phyloP scores from a whole-genome alignment of 768 basidiomycete species.

The Trametes cingulata region DNA sequence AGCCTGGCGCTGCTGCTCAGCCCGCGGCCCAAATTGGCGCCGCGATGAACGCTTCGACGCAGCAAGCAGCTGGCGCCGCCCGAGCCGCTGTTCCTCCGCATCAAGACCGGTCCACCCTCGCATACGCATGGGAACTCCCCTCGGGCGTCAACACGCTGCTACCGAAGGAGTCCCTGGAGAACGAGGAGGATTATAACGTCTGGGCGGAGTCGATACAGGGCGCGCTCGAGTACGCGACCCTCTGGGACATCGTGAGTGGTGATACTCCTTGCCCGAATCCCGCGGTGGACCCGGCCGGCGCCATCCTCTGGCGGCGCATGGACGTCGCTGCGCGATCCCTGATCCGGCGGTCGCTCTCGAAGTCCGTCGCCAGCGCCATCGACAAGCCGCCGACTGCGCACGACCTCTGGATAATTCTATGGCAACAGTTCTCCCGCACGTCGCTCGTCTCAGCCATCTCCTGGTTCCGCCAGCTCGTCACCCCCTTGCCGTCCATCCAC shows the following conservation, averaged over 20 bases:
- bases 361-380: neutral
- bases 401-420: neutral
- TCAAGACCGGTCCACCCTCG: neutral
- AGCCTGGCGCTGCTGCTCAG: too few relatives aligned
- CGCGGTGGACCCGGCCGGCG: neutral
- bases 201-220: neutral
- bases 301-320: neutral
- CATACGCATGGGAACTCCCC: neutral
- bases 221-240: neutral
- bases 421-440: constrained; percentile 1
- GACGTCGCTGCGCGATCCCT: neutral
- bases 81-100: neutral
- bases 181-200: neutral
- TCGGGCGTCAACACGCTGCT: neutral
- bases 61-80: neutral
- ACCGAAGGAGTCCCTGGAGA: neutral
- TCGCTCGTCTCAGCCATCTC: neutral
- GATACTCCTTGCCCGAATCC: neutral
- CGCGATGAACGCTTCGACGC: neutral
- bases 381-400: neutral
- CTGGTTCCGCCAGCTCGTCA: neutral
- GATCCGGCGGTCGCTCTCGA: neutral
- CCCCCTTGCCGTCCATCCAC: neutral
- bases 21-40: too few relatives aligned
- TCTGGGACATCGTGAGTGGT: neutral